These are phyloP conservation scores for Pseudoperonospora humuli DNA, from an alignment of 352 stramenopile genomes.

Conservation along the genomic window DNA sequence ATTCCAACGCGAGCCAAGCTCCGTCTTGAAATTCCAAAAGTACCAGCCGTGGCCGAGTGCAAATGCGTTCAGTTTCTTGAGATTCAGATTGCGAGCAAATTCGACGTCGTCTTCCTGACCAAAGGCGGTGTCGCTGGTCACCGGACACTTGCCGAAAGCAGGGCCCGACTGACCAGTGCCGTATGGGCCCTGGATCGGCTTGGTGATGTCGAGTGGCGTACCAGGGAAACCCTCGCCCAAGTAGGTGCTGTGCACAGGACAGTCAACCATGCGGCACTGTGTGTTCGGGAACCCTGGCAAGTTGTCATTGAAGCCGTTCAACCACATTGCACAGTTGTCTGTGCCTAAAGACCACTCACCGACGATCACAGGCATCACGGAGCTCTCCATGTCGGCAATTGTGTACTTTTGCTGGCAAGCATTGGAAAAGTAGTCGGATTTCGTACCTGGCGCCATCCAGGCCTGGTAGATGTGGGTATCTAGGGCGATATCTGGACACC, in stretches of 20 bases:
- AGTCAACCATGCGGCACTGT: constrained; percentile 81
- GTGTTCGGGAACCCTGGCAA: constrained; percentile 66
- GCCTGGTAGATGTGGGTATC: constrained; percentile 95
- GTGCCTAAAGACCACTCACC: constrained; percentile 90
- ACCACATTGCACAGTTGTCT: constrained; percentile 77
- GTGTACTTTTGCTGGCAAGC: constrained; percentile 83
- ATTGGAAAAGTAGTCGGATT: constrained; percentile 81
- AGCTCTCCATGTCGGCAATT: constrained; percentile 49
- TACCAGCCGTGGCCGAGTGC: constrained; percentile 87
- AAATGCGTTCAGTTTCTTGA: constrained; percentile 90
- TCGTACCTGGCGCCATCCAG: constrained; percentile 52
- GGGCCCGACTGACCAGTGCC: constrained; percentile 9
- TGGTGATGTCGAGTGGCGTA: constrained; percentile 8
- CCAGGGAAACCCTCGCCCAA: constrained; percentile 17
- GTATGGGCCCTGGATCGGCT: constrained; percentile 8
- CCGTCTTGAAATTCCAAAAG: constrained; percentile 68
- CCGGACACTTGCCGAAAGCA: constrained; percentile 55
- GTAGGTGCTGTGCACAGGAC: constrained; percentile 77
- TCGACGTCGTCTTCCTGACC: constrained; percentile 64
- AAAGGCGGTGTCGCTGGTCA: constrained; percentile 24
- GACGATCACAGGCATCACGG: constrained; percentile 79
- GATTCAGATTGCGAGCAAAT: constrained; percentile 64
- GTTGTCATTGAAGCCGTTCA: constrained; percentile 54
- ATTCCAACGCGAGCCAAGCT: constrained; percentile 76
- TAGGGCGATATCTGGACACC: constrained; percentile 87